A percentile compares a stretch with the other conserved stretches of the same genome.
Conservation (phyloP, 2,329 filamentous ascomycete genomes). For the Arthrobotrys sphaeroides region DNA sequence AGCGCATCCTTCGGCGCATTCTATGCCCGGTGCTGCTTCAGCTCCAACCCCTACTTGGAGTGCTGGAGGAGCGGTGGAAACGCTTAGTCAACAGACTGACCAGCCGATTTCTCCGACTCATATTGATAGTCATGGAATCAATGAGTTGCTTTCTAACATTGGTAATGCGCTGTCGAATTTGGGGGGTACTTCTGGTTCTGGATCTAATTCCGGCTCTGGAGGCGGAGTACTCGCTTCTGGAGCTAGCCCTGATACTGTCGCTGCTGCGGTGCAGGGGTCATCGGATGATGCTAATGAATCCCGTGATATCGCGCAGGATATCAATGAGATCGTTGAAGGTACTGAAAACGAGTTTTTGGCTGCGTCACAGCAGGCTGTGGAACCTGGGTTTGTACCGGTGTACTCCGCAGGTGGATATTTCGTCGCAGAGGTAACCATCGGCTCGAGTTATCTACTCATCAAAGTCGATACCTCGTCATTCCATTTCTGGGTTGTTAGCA, state of each 20-base stretch:
- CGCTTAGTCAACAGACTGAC: not conserved
- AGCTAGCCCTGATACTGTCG: not conserved
- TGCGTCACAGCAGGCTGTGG: not conserved
- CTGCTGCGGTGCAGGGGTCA: too few relatives aligned
- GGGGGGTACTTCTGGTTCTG: not conserved
- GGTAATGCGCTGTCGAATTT: not conserved
- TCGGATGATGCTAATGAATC: not conserved
- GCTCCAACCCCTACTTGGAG: not conserved
- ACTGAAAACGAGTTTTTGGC: conserved; percentile 36
- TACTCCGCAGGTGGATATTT: conserved; percentile 24
- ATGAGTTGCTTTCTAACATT: not conserved
- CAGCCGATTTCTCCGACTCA: conserved; percentile 5
- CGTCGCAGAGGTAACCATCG: conserved; percentile 41
- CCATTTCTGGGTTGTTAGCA: conserved; percentile 44
- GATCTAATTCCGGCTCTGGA: not conserved
- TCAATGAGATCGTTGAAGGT: not conserved
- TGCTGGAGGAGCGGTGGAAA: not conserved
- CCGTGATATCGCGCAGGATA: not conserved
- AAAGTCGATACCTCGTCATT: conserved; percentile 40
- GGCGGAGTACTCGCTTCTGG: too few relatives aligned
- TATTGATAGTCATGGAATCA: conserved; percentile 13
- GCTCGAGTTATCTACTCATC: conserved; percentile 9
- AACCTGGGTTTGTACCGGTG: conserved; percentile 28
- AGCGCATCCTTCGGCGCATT: conserved; percentile 3
- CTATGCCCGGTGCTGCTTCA: not conserved